Conservation (phyloP, 768 basidiomycete genomes). For the Gyrodon lividus region DNA sequence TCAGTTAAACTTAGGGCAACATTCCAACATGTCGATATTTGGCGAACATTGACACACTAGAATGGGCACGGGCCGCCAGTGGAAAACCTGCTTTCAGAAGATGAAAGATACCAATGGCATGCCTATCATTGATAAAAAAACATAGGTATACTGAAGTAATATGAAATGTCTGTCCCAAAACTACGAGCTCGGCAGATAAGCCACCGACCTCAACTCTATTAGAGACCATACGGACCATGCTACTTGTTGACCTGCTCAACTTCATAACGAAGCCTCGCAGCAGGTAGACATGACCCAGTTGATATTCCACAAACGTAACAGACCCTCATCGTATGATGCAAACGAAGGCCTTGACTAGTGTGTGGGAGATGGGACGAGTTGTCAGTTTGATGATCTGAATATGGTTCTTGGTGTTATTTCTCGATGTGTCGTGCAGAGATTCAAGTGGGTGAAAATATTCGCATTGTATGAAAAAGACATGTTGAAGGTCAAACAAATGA, state of each 20-base stretch:
- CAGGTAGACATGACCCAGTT: conserved; percentile 39
- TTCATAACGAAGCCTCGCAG: conserved; percentile 59
- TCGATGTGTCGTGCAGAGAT: too few species aligned
- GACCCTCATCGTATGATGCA: conserved; percentile 45
- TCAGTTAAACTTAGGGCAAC: too few species aligned
- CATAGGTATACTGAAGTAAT: background rate
- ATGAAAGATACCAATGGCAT: background rate
- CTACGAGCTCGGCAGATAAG: conserved; percentile 52
- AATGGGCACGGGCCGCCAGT: too few species aligned
- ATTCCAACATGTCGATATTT: too few species aligned
- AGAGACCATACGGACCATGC: conserved; percentile 45
- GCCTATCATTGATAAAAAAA: background rate
- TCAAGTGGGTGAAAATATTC: background rate
- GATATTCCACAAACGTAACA: conserved; percentile 77
- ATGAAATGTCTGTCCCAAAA: conserved; percentile 60
- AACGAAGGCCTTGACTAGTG: conserved; percentile 68
- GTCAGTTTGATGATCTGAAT: background rate
- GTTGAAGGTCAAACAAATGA: background rate
- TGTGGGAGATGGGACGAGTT: conserved; percentile 22
- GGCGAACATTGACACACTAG: conserved; percentile 13
- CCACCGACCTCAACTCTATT: conserved; percentile 58
- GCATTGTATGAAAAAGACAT: background rate
- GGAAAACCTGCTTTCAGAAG: too few species aligned
- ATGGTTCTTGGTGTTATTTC: too few species aligned
- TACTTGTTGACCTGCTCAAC: conserved; percentile 44